Conservation (phyloP, 371 early-diverging fungal genomes). For the Syncephalastrum monosporum region DNA sequence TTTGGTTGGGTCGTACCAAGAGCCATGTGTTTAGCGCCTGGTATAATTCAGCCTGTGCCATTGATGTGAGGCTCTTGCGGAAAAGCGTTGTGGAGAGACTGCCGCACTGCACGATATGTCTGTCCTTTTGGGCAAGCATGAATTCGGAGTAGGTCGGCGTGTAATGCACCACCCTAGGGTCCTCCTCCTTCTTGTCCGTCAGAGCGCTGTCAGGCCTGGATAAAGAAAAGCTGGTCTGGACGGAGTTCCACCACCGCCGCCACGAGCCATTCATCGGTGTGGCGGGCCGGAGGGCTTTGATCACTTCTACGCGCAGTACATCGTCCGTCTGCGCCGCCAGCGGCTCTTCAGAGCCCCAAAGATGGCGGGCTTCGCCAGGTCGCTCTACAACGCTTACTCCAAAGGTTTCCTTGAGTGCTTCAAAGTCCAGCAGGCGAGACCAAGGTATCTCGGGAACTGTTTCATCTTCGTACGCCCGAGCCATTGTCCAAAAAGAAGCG, state of each 20-base stretch:
- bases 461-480: conserved; percentile 20
- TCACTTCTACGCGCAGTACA: too few species aligned
- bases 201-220: too few species aligned
- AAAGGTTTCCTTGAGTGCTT: conserved; percentile 3
- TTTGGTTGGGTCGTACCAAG: conserved; percentile 10
- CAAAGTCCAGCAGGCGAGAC: conserved; percentile 15
- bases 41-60: background rate
- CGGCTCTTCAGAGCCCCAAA: too few species aligned
- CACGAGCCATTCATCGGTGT: background rate
- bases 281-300: too few species aligned
- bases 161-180: background rate
- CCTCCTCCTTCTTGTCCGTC: too few species aligned
- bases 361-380: background rate
- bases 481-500: conserved; percentile 14
- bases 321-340: too few species aligned
- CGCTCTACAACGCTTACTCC: conserved; percentile 14
- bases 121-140: conserved; percentile 1
- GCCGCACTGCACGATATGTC: conserved; percentile 8
- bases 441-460: conserved; percentile 14
- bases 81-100: background rate
- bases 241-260: background rate
- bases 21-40: conserved; percentile 5
- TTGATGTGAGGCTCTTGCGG: background rate
- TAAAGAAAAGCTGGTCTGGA: too few species aligned
- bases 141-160: background rate